Evolutionary conservation across 2,329 filamentous ascomycete genomes (phyloP).

Genomic region (Zymoseptoria pseudotritici): DNA sequence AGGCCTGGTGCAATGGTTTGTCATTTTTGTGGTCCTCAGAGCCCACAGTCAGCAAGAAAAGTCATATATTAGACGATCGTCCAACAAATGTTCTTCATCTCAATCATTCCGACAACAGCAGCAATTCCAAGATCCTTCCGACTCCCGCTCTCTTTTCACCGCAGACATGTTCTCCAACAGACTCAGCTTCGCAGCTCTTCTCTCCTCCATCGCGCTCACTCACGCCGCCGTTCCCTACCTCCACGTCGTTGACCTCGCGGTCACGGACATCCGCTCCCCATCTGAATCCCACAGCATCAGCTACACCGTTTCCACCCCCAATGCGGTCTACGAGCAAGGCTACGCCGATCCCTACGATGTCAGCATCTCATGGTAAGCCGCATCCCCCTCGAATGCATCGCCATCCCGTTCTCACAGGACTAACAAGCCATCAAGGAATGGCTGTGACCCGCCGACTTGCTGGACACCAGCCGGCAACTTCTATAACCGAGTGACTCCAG

Average conservation of each 20-base stretch:
- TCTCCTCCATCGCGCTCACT: not conserved
- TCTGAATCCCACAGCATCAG: constrained; percentile 9
- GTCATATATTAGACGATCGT: not conserved
- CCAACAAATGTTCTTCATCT: not conserved
- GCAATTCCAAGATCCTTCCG: not conserved
- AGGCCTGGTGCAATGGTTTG: not conserved
- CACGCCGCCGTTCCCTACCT: constrained; percentile 8
- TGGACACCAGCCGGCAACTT: not conserved
- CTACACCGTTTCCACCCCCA: constrained; percentile 18
- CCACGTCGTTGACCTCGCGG: constrained; percentile 9
- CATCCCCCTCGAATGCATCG: not conserved
- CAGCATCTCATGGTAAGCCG: constrained; percentile 10
- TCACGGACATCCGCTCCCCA: constrained; percentile 8
- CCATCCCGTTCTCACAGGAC: not conserved
- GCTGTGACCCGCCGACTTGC: not conserved
- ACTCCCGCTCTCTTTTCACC: not conserved
- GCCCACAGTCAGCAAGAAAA: not conserved
- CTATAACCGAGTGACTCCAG: not conserved
- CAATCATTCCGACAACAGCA: not conserved
- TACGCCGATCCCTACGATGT: constrained; percentile 5
- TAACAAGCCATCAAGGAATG: not conserved
- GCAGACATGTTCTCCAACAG: not conserved
- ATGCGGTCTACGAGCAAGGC: constrained; percentile 17
- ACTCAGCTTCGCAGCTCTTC: not conserved
- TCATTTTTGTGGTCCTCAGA: not conserved